Base-by-base conservation (phyloP, 2,329 filamentous ascomycete species). In the Cadophora sp. region DNA sequence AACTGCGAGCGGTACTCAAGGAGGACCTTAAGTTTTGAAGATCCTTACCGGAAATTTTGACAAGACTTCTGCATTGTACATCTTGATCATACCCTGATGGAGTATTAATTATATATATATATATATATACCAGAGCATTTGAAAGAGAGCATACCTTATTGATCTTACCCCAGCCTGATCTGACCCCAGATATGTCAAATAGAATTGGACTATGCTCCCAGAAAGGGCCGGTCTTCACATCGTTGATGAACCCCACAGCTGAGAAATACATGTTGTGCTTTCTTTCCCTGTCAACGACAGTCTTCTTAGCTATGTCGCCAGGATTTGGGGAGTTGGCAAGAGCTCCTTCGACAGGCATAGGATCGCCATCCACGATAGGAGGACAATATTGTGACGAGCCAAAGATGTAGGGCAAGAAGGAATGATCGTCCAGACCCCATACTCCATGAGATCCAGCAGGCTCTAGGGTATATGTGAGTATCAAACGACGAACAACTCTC, bases 391-490 rank as follows among this genome's bases (percentile, higher is more conserved):
- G 96, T 0, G 96, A 94, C 1, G 94, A 97, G 37, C 96, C 96
- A 72, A 98, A 94, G 66, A 99, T 93, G 79, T 98, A 99, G 0
- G 96, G 92, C 29, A 96, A 80, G 79, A 99, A 98, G 9, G 89
- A 94, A 80, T 99, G 95, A 79, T 99, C 96, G 78, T 99, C 96
- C n/a, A 99, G 85, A 24, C 96, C 96, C 96, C 96, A 99, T 24
- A 99, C 96, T 3, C 96, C 96, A 77, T 98, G 96, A 1, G 95
- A 97, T 2, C 96, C 96, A 6, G 96, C 96, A 4, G 96, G 96
- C 77, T 99, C 96, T 24, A 99, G 87, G 0, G 91, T 97, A 79
- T 98, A 99, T 2, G 90, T 95, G 62, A 93, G 83, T 74, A 99
- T 97, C 11, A 99, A 85, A 51, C 87, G 89, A 48, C 96, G 90